Evolutionary conservation across 2,329 filamentous ascomycete species (phyloP).

Genomic region (Leptographium wingfieldii): DNA sequence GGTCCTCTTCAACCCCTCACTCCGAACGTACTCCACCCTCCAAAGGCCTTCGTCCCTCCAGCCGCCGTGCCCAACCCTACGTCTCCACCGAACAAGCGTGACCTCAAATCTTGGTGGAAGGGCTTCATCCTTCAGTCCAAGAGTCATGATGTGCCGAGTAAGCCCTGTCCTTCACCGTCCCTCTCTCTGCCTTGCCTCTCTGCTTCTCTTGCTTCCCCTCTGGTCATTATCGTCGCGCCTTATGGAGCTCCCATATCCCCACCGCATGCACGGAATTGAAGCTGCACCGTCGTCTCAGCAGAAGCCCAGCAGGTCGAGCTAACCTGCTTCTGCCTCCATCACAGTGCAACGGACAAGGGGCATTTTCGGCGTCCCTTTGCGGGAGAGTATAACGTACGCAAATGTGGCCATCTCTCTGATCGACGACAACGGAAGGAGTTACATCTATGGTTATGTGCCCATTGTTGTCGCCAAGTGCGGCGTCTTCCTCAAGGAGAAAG

Average conservation of each 20-base stretch:
- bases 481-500: constrained; percentile 95
- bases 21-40: constrained; percentile 5
- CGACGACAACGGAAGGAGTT: constrained; percentile 84
- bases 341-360: constrained; percentile 44
- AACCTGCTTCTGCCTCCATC: not conserved
- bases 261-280: too few species aligned
- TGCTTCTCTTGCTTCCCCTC: not conserved
- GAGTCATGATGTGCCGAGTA: constrained; percentile 31
- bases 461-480: constrained; percentile 98
- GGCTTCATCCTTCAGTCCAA: constrained; percentile 65
- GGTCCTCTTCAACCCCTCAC: constrained; percentile 4
- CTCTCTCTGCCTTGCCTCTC: not conserved
- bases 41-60: not conserved
- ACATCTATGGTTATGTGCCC: constrained; percentile 96
- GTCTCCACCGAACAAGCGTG: constrained; percentile 72
- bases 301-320: not conserved
- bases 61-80: constrained; percentile 27
- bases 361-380: constrained; percentile 89
- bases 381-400: constrained; percentile 90
- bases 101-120: constrained; percentile 95
- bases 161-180: not conserved
- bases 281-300: too few species aligned
- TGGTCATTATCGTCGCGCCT: too few species aligned
- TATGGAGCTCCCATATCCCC: too few species aligned
- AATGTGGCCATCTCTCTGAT: constrained; percentile 96